These are phyloP conservation scores for Oxyria digyna DNA, from an alignment of 148 eudicot species.

Conservation along the genomic window DNA sequence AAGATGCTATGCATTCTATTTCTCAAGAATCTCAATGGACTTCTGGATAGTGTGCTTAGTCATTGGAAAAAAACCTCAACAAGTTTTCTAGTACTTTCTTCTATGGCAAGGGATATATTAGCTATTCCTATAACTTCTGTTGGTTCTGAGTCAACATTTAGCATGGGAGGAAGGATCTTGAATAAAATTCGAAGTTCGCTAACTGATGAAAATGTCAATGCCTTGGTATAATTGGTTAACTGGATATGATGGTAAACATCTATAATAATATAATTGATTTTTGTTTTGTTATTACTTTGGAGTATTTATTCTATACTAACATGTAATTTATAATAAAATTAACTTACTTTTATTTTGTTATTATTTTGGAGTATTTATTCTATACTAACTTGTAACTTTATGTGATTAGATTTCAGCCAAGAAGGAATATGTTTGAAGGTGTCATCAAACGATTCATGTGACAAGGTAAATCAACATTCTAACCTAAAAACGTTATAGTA, in stretches of 20 bases:
- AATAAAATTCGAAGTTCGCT: background rate
- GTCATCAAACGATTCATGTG: background rate
- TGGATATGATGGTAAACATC: background rate
- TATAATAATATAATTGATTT: background rate
- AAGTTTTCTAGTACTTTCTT: background rate
- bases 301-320: too few relatives aligned
- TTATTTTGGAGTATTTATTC: background rate
- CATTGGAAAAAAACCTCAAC: background rate
- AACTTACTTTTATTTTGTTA: too few relatives aligned
- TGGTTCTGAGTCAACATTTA: background rate
- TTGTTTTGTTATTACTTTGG: background rate
- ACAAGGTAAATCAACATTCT: background rate
- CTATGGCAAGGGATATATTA: background rate
- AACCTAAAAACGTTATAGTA: background rate
- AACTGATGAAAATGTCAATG: background rate
- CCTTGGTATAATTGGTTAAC: background rate
- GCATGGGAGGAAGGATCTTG: background rate
- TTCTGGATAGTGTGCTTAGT: background rate
- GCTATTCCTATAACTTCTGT: background rate
- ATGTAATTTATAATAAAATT: too few relatives aligned
- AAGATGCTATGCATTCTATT: background rate
- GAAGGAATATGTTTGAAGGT: background rate
- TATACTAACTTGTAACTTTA: background rate
- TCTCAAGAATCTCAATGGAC: background rate
- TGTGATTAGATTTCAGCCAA: background rate